These are phyloP conservation scores for Entomortierella chlamydospora DNA, from an alignment of 192 early-diverging fungal species.

Conservation along the genomic window DNA sequence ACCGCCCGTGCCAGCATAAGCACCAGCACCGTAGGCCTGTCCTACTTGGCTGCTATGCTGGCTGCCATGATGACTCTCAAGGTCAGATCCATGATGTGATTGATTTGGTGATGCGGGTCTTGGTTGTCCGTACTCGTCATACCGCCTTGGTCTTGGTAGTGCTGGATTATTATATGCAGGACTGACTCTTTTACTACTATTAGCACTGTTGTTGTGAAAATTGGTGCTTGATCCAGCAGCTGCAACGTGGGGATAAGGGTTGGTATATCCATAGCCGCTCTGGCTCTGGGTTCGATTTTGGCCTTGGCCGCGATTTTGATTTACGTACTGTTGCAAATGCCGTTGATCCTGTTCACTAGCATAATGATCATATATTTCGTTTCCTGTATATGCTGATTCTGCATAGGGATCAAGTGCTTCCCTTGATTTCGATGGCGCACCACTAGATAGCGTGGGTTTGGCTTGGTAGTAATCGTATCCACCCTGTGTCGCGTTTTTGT, in stretches of 20 bases:
- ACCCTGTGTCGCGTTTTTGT: background rate
- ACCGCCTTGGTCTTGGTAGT: constrained; percentile 9
- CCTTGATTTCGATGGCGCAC: background rate
- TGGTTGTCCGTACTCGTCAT: constrained; percentile 15
- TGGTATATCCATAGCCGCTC: constrained; percentile 6
- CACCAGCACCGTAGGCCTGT: background rate
- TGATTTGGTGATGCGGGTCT: constrained; percentile 29
- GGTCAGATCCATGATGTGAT: constrained; percentile 41
- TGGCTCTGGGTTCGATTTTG: constrained; percentile 5
- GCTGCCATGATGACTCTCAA: constrained; percentile 17
- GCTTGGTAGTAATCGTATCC: constrained; percentile 32
- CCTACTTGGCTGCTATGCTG: constrained; percentile 20
- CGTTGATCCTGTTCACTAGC: background rate
- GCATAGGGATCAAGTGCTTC: constrained; percentile 24
- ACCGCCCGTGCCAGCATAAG: background rate
- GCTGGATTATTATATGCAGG: constrained; percentile 9
- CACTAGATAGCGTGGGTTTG: background rate
- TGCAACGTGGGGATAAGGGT: background rate
- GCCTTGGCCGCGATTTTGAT: no score
- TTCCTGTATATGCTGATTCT: constrained; percentile 15
- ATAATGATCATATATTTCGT: constrained; percentile 7
- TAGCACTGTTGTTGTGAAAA: constrained; percentile 5
- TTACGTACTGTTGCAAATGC: no score
- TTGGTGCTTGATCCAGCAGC: background rate
- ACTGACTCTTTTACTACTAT: background rate